Evolutionary conservation across 805 yeast genomes (phyloP).

Genomic region (Candida chilensis): DNA sequence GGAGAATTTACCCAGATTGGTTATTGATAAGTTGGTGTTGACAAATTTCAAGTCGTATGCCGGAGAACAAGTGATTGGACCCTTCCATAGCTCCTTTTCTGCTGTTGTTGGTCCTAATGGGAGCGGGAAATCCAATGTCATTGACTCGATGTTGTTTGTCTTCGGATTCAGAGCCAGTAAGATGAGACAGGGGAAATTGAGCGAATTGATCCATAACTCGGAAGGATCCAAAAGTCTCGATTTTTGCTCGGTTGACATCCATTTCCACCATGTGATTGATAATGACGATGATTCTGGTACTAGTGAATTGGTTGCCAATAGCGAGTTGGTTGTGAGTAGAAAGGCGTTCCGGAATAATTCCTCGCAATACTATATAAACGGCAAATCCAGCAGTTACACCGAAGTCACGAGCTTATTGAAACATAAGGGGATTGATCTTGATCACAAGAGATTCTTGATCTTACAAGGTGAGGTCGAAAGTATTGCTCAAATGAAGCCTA

Average conservation of each 20-base stretch:
- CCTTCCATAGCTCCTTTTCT: slow-evolving; percentile 86
- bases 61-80: slow-evolving; percentile 88
- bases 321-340: slow-evolving; percentile 66
- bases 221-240: slow-evolving; percentile 56
- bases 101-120: slow-evolving; percentile 99
- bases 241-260: slow-evolving; percentile 86
- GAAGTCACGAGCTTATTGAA: slow-evolving; percentile 70
- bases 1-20: slow-evolving; percentile 46
- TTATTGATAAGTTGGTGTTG: slow-evolving; percentile 64
- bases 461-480: slow-evolving; percentile 98
- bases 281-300: slow-evolving; percentile 25
- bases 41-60: slow-evolving; percentile 94
- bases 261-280: slow-evolving; percentile 73
- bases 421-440: slow-evolving; percentile 84
- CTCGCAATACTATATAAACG: slow-evolving; percentile 73
- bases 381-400: slow-evolving; percentile 58
- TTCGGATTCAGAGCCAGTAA: slow-evolving; percentile 95
- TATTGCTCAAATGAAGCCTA: slow-evolving; percentile 97
- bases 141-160: slow-evolving; percentile 91
- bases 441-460: slow-evolving; percentile 89
- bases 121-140: slow-evolving; percentile 95
- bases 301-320: slow-evolving; percentile 35
- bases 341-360: slow-evolving; percentile 69
- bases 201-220: slow-evolving; percentile 89
- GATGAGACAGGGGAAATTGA: slow-evolving; percentile 92